These are phyloP conservation scores for Alternaria novae-zelandiae DNA, from an alignment of 2,329 filamentous ascomycete species.

Conservation along the genomic window DNA sequence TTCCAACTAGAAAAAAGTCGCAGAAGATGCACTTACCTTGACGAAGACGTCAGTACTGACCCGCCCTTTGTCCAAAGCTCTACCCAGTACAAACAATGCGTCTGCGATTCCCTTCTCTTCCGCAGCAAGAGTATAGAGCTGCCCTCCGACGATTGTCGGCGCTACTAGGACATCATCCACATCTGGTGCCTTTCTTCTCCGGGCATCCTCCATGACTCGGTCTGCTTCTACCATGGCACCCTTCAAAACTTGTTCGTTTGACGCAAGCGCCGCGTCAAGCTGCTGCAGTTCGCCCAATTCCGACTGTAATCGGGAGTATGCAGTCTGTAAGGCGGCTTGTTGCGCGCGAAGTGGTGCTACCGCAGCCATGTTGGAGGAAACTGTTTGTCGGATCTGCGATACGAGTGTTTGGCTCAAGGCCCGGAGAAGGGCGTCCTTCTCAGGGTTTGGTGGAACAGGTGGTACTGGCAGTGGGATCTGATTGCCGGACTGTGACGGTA, in stretches of 20 bases:
- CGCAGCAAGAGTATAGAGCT: slow-evolving; percentile 86
- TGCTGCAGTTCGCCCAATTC: slow-evolving; percentile 76
- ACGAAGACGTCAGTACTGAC: slow-evolving; percentile 77
- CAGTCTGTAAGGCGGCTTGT: slow-evolving; percentile 74
- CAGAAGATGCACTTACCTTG: slow-evolving; percentile 58
- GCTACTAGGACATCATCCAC: slow-evolving; percentile 94
- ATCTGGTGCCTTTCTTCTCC: slow-evolving; percentile 70
- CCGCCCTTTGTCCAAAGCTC: slow-evolving; percentile 75
- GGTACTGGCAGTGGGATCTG: slow-evolving; percentile 68
- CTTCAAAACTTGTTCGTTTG: slow-evolving; percentile 80
- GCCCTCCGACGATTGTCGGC: slow-evolving; percentile 89
- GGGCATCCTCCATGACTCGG: slow-evolving; percentile 74
- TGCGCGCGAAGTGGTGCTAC: slow-evolving; percentile 80
- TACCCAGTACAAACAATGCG: slow-evolving; percentile 80
- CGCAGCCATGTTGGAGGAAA: slow-evolving; percentile 74
- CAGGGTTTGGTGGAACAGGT: slow-evolving; percentile 91
- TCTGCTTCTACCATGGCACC: slow-evolving; percentile 81
- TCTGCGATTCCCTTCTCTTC: slow-evolving; percentile 89
- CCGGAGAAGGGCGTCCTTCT: slow-evolving; percentile 85
- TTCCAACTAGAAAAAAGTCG: not conserved
- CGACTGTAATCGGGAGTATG: slow-evolving; percentile 71
- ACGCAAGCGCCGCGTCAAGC: slow-evolving; percentile 72
- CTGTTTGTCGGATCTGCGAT: slow-evolving; percentile 70
- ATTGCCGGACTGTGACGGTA: slow-evolving; percentile 58
- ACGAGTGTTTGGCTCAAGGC: slow-evolving; percentile 76